phyloP scores from a whole-genome alignment of 176 grass and related monocot genomes.

The Oryza rufipogon region DNA sequence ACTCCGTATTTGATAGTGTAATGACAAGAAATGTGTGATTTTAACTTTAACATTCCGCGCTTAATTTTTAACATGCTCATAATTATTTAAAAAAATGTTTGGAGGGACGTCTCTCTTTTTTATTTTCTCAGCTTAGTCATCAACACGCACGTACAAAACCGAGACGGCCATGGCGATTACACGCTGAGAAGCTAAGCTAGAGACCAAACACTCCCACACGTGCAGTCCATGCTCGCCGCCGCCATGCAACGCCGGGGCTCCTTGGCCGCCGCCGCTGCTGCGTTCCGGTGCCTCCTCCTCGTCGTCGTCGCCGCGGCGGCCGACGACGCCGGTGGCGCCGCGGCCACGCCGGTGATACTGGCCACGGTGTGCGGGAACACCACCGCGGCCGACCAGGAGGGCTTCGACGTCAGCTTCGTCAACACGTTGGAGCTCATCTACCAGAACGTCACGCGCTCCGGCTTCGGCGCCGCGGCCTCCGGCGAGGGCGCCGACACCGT shows the following conservation, averaged over 20 bases:
- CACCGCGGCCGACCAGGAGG: constrained; percentile 25
- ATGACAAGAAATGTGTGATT: too few relatives aligned
- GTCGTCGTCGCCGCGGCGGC: background rate
- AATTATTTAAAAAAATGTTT: too few relatives aligned
- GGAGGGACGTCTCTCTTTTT: too few relatives aligned
- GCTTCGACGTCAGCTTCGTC: constrained; percentile 74
- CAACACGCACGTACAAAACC: too few relatives aligned
- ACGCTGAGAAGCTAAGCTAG: too few relatives aligned
- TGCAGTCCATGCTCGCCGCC: background rate
- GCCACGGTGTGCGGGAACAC: constrained; percentile 46
- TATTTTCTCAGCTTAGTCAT: too few relatives aligned
- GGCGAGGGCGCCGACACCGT: constrained; percentile 36
- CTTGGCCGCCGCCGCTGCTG: background rate
- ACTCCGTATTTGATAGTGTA: too few relatives aligned
- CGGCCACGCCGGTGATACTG: constrained; percentile 42
- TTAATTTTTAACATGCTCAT: too few relatives aligned
- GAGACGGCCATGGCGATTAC: too few relatives aligned
- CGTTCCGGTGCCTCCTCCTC: constrained; percentile 31
- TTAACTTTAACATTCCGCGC: too few relatives aligned
- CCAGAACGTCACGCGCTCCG: constrained; percentile 59
- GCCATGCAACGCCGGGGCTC: background rate
- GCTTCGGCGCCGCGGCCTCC: constrained; percentile 57
- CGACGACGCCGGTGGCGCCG: background rate
- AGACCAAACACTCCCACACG: background rate
- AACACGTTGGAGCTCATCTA: constrained; percentile 62